These are phyloP conservation scores for Usnea hakonensis DNA, from an alignment of 495 filamentous ascomycete genomes.

Conservation along the genomic window DNA sequence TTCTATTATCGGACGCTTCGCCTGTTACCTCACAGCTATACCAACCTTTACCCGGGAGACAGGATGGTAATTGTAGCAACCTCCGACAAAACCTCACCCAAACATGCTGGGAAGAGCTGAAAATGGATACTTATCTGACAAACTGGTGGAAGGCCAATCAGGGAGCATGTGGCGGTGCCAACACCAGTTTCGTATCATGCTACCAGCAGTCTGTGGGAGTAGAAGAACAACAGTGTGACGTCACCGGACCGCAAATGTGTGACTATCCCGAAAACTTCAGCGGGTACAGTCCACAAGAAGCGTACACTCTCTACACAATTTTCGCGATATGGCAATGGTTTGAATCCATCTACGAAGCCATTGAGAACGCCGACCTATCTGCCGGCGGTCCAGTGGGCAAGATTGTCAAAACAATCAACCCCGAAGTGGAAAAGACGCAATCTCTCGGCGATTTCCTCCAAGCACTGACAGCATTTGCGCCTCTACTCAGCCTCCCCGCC, in stretches of 20 bases:
- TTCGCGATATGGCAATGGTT: slow-evolving; percentile 19
- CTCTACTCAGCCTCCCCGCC: background rate
- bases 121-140: background rate
- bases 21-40: background rate
- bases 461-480: slow-evolving; percentile 10
- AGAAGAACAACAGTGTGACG: slow-evolving; percentile 8
- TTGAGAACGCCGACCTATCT: slow-evolving; percentile 4
- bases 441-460: slow-evolving; percentile 3
- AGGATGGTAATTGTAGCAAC: background rate
- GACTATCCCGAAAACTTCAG: slow-evolving; percentile 5
- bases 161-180: background rate
- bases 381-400: slow-evolving; percentile 6
- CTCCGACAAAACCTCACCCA: slow-evolving; percentile 11
- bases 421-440: background rate
- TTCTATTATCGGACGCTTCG: background rate
- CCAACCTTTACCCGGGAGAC: too few relatives aligned
- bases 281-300: slow-evolving; percentile 7
- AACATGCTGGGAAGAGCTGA: slow-evolving; percentile 6
- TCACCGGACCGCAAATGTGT: slow-evolving; percentile 5
- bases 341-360: slow-evolving; percentile 9
- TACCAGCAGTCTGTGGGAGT: slow-evolving; percentile 9
- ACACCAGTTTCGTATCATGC: slow-evolving; percentile 6
- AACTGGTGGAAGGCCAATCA: slow-evolving; percentile 10
- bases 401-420: slow-evolving; percentile 11
- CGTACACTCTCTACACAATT: slow-evolving; percentile 13